Evolutionary conservation across 1,139 yeast species (phyloP), one percentile per base, ranked within the genome.

Genomic region (Petasospora fabianii): DNA sequence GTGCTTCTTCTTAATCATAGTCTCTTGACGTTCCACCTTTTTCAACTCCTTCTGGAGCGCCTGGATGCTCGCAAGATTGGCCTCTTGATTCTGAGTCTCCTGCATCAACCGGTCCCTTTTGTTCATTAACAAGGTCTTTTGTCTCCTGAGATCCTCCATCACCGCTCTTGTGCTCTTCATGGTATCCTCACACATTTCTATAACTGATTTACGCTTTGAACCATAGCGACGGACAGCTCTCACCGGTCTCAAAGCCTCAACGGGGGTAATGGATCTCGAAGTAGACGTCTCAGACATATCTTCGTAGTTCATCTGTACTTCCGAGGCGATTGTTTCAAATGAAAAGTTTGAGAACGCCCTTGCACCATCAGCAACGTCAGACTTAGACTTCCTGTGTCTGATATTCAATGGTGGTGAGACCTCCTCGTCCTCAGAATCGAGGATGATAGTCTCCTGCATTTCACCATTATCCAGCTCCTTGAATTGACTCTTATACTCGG

Each of bases 401-500:
- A 30, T 27, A 12, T 27, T 28, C 19, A 22, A 18, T 34, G 6
- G 30, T 32, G 19, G 47, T 36, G 34, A 20, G 22, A 22, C 26
- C 8, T 22, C n/a, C 8, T 35, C 39, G 3, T 36, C 43, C 1
- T 46, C 49, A 9, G 47, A 50, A 24, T 53, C 58, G n/a, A 54
- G 13, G 6, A 51, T 30, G 21, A 73, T 75, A 3, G 70, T 74
- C 48, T 73, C 78, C 1, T 69, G 68, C 13, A 65, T 60, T 38
- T 62, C 65, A 3, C 77, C 77, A 33, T 66, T 64, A 18, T 56
- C 63, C 15, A 65, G 50, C 38, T 57, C 63, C 40, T 70, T 75
- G 1, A 69, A 64, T 2, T 68, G 64, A 3, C 75, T 69, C 43
- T 50, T 62, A 43, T 66, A 71, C 0, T 71, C 64, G 12, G 66